Percentiles rank a stretch among this genome's conserved stretches.
phyloP scores from a whole-genome alignment of 164 flowering plant genomes.

The Umbellularia californica region DNA sequence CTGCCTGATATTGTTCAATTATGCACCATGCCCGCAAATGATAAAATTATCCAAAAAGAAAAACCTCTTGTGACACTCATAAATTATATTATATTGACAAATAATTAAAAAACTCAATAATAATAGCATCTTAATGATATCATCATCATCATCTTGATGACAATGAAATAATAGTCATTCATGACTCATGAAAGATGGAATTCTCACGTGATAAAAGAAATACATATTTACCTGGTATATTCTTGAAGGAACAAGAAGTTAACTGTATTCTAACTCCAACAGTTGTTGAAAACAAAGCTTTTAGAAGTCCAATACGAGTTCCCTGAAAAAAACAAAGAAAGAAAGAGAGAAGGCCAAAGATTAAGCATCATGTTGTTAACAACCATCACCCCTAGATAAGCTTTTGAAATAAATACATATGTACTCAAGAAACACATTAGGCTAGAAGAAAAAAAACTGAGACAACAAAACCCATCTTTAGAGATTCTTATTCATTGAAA shows the following conservation, averaged over 20 bases:
- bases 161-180: neutral
- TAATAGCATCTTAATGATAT: neutral
- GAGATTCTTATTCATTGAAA: too few relatives aligned
- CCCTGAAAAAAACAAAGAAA: neutral
- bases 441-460: neutral
- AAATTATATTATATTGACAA: neutral
- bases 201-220: neutral
- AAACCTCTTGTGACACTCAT: neutral
- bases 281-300: neutral
- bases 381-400: neutral
- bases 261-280: neutral
- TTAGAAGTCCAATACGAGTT: neutral
- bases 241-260: neutral
- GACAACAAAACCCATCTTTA: too few relatives aligned
- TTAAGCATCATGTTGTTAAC: neutral
- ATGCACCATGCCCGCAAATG: neutral
- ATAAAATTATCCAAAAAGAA: too few relatives aligned
- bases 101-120: neutral
- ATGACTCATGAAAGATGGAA: neutral
- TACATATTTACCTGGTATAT: conserved; percentile 4
- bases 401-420: neutral
- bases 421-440: neutral
- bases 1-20: neutral
- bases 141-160: neutral
- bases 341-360: neutral